Evolutionary conservation across 495 filamentous ascomycete species (phyloP), one percentile per base, ranked within the genome.

Genomic region (Xylaria flabelliformis): DNA sequence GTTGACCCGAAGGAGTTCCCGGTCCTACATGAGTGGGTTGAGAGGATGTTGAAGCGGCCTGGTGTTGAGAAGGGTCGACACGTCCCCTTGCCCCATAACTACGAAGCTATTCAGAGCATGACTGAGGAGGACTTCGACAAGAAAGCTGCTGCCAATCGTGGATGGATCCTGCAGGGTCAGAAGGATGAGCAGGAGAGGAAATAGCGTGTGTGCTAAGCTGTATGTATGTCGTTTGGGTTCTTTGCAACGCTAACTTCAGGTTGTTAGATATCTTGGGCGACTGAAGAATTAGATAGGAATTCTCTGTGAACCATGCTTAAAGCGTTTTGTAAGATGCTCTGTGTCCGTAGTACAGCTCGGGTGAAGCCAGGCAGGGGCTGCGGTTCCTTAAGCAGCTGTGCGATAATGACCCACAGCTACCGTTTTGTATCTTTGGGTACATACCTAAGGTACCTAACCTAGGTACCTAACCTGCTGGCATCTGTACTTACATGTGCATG

Each of bases 1-100:
- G 75, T 97, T 8, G 87, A 92, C 36, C 88, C 97, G 63, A 84
- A 91, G 2, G 91, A 95, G 74, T 97, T 96, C 78, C 93, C 94
- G 0, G 77, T 83, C 7, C 74, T 91, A 68, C 87, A 90, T 41
- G 86, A 87, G n/a, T 96, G 93, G 85, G 80, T 90, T 41, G 82
- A 92, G 59, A 81, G 83, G 36, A 85, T 98, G 83, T 78, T 88
- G 7, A 83, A 85, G 62, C 84, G 93, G 2, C 88, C 89, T 3
- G 95, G 85, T 0, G 85, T 93, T 4, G 89, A 95, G 83, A 95
- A 90, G 83, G 95, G 95, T 0, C 82, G 89, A 0, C 87, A 97
- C 84, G 91, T 97, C 21, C 95, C 95, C 0, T 82, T 85, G 29
- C 85, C 78, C 59, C 90, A 93, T 78, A 89, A 75, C n/a, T 88